A percentile compares a stretch with the other conserved stretches of the same genome.
Evolutionary conservation across 805 yeast species (phyloP).

Genomic region (Saccharomycopsis fermentans): DNA sequence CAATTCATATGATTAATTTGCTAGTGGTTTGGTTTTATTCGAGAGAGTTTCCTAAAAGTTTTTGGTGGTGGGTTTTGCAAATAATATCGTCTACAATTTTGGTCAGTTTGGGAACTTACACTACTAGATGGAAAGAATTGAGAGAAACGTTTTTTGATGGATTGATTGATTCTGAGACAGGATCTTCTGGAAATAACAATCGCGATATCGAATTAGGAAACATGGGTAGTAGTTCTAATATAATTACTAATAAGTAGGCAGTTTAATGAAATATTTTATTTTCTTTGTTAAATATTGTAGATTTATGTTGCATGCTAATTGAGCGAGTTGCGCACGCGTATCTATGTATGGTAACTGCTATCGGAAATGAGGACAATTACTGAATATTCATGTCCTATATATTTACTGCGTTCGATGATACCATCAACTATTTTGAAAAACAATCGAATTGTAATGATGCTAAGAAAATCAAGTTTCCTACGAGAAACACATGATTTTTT

Average conservation of each 20-base stretch:
- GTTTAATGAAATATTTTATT: background rate
- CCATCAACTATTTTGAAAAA: background rate
- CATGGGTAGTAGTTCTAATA: background rate
- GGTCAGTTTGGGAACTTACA: constrained; percentile 78
- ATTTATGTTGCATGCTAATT: background rate
- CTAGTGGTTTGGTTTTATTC: constrained; percentile 57
- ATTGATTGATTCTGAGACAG: constrained; percentile 51
- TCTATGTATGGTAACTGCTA: background rate
- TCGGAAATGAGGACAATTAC: background rate
- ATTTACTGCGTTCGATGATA: too few species aligned
- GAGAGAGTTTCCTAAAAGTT: constrained; percentile 54
- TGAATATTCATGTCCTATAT: background rate
- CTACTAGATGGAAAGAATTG: constrained; percentile 85
- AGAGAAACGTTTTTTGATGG: constrained; percentile 86
- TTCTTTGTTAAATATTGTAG: background rate
- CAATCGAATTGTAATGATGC: background rate
- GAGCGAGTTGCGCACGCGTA: too few species aligned
- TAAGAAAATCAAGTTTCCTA: too few species aligned
- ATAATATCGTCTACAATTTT: constrained; percentile 53
- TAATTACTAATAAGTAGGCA: background rate
- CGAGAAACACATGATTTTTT: too few species aligned
- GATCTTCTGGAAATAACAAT: constrained; percentile 19
- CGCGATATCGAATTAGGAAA: background rate
- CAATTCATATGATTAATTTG: constrained; percentile 75
- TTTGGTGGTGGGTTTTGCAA: constrained; percentile 84